A percentile compares a stretch with the other conserved stretches of the same genome.
Evolutionary conservation across 495 filamentous ascomycete species (phyloP).

Genomic region (Hyaloscypha variabilis): DNA sequence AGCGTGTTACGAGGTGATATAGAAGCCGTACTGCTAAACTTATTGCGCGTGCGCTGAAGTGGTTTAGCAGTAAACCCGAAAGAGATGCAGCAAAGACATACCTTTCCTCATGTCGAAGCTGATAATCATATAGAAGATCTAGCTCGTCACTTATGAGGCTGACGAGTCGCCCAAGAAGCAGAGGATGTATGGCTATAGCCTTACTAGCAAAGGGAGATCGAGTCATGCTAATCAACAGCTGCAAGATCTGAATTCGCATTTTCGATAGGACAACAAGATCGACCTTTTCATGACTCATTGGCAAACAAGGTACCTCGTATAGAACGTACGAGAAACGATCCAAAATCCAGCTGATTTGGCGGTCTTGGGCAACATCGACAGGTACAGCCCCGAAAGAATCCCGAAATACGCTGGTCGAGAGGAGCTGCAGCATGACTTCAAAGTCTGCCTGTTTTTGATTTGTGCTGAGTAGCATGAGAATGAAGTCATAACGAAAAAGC

Average conservation of each 20-base stretch:
- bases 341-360: slow-evolving; percentile 20
- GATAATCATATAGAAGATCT: slow-evolving; percentile 32
- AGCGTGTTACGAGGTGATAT: slow-evolving; percentile 28
- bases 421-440: slow-evolving; percentile 27
- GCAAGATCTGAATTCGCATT: slow-evolving; percentile 27
- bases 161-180: slow-evolving; percentile 27
- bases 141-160: slow-evolving; percentile 32
- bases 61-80: background rate
- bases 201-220: slow-evolving; percentile 25
- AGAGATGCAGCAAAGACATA: slow-evolving; percentile 9
- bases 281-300: slow-evolving; percentile 13
- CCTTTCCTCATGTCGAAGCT: slow-evolving; percentile 25
- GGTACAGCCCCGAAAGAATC: slow-evolving; percentile 30
- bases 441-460: slow-evolving; percentile 25
- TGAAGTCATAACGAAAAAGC: slow-evolving; percentile 29
- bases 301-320: slow-evolving; percentile 22
- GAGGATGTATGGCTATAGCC: slow-evolving; percentile 24
- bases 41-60: slow-evolving; percentile 25
- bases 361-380: slow-evolving; percentile 5
- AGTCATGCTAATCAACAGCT: slow-evolving; percentile 28
- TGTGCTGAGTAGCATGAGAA: slow-evolving; percentile 27
- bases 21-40: slow-evolving; percentile 27
- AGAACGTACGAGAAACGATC: slow-evolving; percentile 28
- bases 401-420: slow-evolving; percentile 30
- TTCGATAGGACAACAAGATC: slow-evolving; percentile 11